Base-by-base conservation (phyloP, 208 protist species). In the Acanthamoeba culbertsoni region DNA sequence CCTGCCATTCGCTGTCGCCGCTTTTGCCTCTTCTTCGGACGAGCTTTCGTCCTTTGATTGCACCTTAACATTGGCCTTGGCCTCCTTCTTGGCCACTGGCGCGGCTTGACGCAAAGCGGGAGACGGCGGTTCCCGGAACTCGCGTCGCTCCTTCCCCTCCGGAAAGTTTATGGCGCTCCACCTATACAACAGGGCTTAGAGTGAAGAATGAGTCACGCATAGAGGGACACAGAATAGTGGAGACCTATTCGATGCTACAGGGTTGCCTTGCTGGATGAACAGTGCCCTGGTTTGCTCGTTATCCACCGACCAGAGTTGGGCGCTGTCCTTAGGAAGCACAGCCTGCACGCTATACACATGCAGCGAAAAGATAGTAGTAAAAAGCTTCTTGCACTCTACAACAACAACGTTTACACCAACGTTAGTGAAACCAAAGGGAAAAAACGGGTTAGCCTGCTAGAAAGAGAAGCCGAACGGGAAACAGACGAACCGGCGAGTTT, bases 301-400 rank as follows among this genome's bases (percentile, higher is more conserved):
- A 37, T 92, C 86, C 59, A 92, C 86, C 6, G 86, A 23, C 57
- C 59, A 75, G 10, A 92, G 35, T 1, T 92, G 59, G 4, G 86
- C 86, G 45, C 86, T 92, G 59, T 92, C 86, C 62, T 92, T 92
- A 23, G 86, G 86, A 31, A 92, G 59, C 45, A 92, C 86, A n/a
- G 86, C 86, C 63, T 92, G 86, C 23, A 92, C 86, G 86, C 86
- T 92, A 62, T 92, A 92, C 4, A 92, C 86, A 40, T 92, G 86
- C 53, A 92, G 42, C 42, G 86, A 92, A 14, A 62, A 92, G 35
- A 92, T 26, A 23, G 55, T 35, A 35, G 33, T 40, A 77, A 92
- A 77, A 35, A 42, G 26, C 48, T 92, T 92, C 86, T 77, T 92
- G 14, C 5, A 28, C 23, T 92, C 86, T 92, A 40, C 48, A 55